Evolutionary conservation across 805 yeast genomes (phyloP).

Genomic region (Wickerhamiella occidentalis): DNA sequence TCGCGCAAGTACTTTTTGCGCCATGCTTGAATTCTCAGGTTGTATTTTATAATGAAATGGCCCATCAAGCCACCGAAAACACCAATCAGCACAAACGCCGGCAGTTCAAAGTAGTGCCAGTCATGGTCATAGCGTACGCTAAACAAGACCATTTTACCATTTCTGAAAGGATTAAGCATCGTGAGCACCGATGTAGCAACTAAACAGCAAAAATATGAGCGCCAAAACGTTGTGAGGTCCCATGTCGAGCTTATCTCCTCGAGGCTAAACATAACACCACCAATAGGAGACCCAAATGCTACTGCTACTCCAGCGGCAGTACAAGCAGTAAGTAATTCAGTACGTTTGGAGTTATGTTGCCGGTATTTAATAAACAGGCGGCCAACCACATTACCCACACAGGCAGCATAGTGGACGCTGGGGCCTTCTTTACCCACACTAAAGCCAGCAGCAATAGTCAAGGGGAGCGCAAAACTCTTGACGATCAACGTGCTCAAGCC

Average conservation of each 20-base stretch:
- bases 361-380: conserved; percentile 35
- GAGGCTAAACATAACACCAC: conserved; percentile 87
- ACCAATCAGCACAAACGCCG: conserved; percentile 68
- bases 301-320: conserved; percentile 98
- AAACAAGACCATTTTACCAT: conserved; percentile 88
- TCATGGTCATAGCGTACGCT: conserved; percentile 76
- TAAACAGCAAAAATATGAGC: conserved; percentile 79
- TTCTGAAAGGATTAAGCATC: conserved; percentile 77
- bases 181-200: conserved; percentile 76
- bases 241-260: conserved; percentile 78
- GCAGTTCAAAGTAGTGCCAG: conserved; percentile 76
- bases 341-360: conserved; percentile 26
- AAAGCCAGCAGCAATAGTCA: conserved; percentile 85
- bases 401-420: conserved; percentile 92
- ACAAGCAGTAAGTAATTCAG: conserved; percentile 71
- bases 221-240: conserved; percentile 73
- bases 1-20: conserved; percentile 54
- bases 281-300: conserved; percentile 48
- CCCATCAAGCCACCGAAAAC: conserved; percentile 89
- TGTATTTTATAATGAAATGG: conserved; percentile 57
- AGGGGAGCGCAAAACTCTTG: conserved; percentile 70
- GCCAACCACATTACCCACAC: conserved; percentile 79
- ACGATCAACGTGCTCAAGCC: conserved; percentile 59
- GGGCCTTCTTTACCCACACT: conserved; percentile 98
- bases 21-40: conserved; percentile 63